Evolutionary conservation across 2,329 filamentous ascomycete species (phyloP).

Genomic region (Eutypella sp.): DNA sequence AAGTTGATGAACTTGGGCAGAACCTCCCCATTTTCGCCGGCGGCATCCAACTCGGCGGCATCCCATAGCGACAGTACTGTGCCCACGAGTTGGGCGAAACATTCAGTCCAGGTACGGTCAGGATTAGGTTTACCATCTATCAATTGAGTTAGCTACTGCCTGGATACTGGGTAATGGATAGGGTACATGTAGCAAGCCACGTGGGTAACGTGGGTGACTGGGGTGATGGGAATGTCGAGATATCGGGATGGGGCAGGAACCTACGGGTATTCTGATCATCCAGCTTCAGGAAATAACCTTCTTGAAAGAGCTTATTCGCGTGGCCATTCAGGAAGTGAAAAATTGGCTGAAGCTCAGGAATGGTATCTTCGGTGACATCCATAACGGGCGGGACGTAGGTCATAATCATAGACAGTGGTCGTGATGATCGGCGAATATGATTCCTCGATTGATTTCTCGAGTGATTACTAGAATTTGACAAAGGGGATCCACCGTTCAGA

Average conservation of each 20-base stretch:
- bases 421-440: too few species aligned
- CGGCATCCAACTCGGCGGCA: conserved; percentile 82
- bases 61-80: conserved; percentile 96
- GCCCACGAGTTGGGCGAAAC: conserved; percentile 92
- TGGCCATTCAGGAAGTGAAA: conserved; percentile 94
- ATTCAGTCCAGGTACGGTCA: conserved; percentile 91
- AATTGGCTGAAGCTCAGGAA: conserved; percentile 89
- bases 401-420: conserved; percentile 81
- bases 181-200: too few species aligned
- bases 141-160: conserved; percentile 10
- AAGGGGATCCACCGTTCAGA: conserved; percentile 33
- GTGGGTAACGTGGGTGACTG: too few species aligned
- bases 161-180: too few species aligned
- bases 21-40: conserved; percentile 78
- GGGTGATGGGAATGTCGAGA: too few species aligned
- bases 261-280: conserved; percentile 89
- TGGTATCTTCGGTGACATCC: conserved; percentile 78
- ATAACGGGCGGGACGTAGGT: conserved; percentile 81
- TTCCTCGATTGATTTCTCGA: conserved; percentile 37
- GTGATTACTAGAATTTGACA: conserved; percentile 20
- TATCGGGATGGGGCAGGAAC: conserved; percentile 34
- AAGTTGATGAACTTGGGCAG: conserved; percentile 92
- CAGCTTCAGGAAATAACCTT: conserved; percentile 95
- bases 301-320: conserved; percentile 93
- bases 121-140: conserved; percentile 82